phyloP scores from a whole-genome alignment of 2,329 filamentous ascomycete species.

The Cordyceps javanica region DNA sequence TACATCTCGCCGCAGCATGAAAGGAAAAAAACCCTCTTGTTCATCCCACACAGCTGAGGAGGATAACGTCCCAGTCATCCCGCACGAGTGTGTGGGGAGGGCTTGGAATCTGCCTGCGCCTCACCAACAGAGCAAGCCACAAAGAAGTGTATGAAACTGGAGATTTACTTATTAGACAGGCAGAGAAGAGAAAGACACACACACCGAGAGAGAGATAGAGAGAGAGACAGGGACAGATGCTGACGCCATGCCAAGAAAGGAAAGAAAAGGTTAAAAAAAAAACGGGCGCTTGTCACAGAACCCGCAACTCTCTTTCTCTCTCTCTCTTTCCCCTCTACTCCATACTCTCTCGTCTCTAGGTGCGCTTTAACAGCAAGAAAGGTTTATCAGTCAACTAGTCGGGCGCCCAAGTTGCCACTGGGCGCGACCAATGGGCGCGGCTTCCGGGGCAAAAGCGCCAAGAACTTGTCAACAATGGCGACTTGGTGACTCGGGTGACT shows the following conservation, averaged over 20 bases:
- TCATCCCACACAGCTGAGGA: not conserved
- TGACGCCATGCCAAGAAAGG: not conserved
- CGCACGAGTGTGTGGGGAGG: too few relatives aligned
- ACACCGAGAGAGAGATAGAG: too few relatives aligned
- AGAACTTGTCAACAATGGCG: not conserved
- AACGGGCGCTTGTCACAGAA: not conserved
- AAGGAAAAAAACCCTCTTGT: not conserved
- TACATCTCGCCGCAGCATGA: constrained; percentile 3
- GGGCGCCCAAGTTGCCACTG: too few relatives aligned
- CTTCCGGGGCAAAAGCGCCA: not conserved
- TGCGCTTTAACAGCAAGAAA: too few relatives aligned
- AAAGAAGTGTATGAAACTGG: not conserved
- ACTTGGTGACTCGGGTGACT: too few relatives aligned
- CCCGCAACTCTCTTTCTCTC: not conserved
- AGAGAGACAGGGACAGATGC: too few relatives aligned
- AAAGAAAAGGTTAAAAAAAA: not conserved
- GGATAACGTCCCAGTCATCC: not conserved
- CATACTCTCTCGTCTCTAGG: too few relatives aligned
- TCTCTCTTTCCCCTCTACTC: too few relatives aligned
- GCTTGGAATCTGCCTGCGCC: not conserved
- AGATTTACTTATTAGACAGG: too few relatives aligned
- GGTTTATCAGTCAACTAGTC: too few relatives aligned
- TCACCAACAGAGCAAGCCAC: not conserved
- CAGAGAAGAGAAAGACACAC: too few relatives aligned
- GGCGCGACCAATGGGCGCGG: not conserved